Evolutionary conservation across 1,284 basidiomycete species (phyloP), one percentile per base, ranked within the genome.

Genomic region (Violaceomyces palustris): DNA sequence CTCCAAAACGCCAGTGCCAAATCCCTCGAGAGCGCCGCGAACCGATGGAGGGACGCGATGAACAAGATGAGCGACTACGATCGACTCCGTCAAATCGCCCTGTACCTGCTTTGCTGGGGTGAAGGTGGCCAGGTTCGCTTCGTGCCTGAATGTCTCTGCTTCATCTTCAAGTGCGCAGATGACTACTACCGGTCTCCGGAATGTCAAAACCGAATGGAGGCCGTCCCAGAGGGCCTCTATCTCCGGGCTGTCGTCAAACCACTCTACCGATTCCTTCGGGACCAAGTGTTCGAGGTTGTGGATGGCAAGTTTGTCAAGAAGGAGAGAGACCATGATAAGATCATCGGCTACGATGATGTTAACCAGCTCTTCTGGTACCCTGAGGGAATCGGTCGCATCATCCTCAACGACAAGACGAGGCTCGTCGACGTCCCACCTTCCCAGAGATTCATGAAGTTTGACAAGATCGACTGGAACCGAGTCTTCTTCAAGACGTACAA

Each of bases 291-390:
- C 72, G 93, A 99, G 76, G 86, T 96, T 27, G 80, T 90, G 25
- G 93, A 97, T 69, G 92, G 91, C 39, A 91, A 91, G 75, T 97
- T 94, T 74, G 85, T 98, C 38, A 72, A 74, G 60, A 81, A 87
- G 70, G 93, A 98, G 78, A 81, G 80, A 70, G 93, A 99, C 68
- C 94, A 97, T 74, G 85, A 91, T 55, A 80, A 85, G 61, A 90
- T 96, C 69, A 96, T 99, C 71, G 94, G 93, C 10, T 99, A 99
- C 73, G 93, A 99, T 75, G 93, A 98, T 75, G 87, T 98, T 67
- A 98, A 99, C 74, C 93, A 98, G 75, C 78, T 99, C 34, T 99
- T 99, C 77, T 99, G 93, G 93, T 99, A 98, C 74, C 94, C 94
- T 4, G 94, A 99, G 68, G 94, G 94, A 30, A 93, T 99, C 66